Evolutionary conservation across 768 basidiomycete genomes (phyloP), one percentile per base, ranked within the genome.

Genomic region (Lentinula detonsa): DNA sequence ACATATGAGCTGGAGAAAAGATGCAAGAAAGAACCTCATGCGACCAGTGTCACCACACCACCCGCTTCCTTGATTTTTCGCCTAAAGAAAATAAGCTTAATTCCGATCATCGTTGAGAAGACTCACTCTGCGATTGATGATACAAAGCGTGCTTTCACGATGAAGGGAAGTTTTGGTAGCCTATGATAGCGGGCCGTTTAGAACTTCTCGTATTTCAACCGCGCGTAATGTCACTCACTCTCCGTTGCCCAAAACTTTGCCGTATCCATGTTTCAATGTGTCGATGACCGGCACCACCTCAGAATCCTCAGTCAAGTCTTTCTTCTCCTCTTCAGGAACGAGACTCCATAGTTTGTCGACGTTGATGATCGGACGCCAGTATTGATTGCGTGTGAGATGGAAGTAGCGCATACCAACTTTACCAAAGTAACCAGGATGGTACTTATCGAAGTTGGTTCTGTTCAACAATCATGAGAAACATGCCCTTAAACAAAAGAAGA

Each of bases 361-460:
- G 81, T 99, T 99, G 88, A 99, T 92, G 73, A 89, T 90, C 18
- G 96, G 95, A 65, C 90, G 85, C 95, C 93, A 97, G 77, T 86
- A 82, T 67, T 82, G 76, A 77, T 97, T 97, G 77, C 88, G 88
- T 60, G 91, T 94, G 65, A 94, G 78, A 76, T 99, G 97, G 91
- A 90, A 99, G 77, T 89, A 88, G 74, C 97, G 88, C 96, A 99
- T 99, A 93, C 97, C 97, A 75, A 96, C 93, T 81, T 98, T 98
- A 83, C 95, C 95, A 76, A 96, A 98, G 93, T 98, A 98, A 91
- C 95, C 95, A 76, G 95, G 95, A 80, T 98, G 95, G 90, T 94
- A 98, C 81, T 96, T 96, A 79, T 96, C 95, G 73, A 96, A 92
- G 82, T 98, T 97, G 72, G 90, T 95, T 63, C 95, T 93, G 64